These are phyloP conservation scores for Phytopythium ostracodes DNA, from an alignment of 352 stramenopile species.

Conservation along the genomic window DNA sequence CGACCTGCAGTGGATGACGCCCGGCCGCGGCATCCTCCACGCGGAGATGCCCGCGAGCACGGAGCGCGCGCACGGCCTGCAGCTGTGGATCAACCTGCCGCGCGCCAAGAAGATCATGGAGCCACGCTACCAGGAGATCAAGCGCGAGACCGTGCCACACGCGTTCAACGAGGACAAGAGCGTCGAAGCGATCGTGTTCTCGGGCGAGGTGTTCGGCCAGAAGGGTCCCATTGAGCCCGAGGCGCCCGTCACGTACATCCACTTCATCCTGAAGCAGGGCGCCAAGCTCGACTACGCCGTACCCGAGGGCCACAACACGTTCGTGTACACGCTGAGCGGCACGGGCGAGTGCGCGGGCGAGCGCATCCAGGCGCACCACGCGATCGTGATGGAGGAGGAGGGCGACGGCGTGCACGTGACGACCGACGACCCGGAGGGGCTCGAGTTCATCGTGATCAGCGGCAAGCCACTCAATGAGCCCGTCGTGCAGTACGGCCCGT, in stretches of 20 bases:
- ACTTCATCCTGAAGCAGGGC: conserved; percentile 34
- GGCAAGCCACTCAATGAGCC: conserved; percentile 56
- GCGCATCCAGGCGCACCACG: conserved; percentile 31
- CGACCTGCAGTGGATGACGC: conserved; percentile 56
- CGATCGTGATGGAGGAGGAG: conserved; percentile 46
- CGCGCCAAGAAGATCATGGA: conserved; percentile 31
- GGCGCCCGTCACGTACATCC: conserved; percentile 45
- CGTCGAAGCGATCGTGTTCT: conserved; percentile 49
- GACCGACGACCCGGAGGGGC: conserved; percentile 17
- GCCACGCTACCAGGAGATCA: conserved; percentile 53
- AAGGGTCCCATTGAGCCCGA: conserved; percentile 35
- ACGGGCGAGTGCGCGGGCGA: conserved; percentile 20
- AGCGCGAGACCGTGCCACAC: conserved; percentile 33
- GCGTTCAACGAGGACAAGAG: conserved; percentile 35
- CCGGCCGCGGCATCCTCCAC: conserved; percentile 44
- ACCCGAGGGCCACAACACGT: conserved; percentile 33
- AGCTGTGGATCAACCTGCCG: conserved; percentile 55
- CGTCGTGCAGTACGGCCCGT: conserved; percentile 61
- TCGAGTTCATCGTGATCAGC: conserved; percentile 53
- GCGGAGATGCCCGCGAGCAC: conserved; percentile 39
- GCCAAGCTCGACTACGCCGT: conserved; percentile 37
- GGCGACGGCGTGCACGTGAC: conserved; percentile 45
- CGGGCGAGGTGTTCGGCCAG: conserved; percentile 40
- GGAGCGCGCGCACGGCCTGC: conserved; percentile 29
- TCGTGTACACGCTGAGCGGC: conserved; percentile 35